Evolutionary conservation across 2,329 filamentous ascomycete species (phyloP), one percentile per base, ranked within the genome.

Genomic region (Xylaria sp.): DNA sequence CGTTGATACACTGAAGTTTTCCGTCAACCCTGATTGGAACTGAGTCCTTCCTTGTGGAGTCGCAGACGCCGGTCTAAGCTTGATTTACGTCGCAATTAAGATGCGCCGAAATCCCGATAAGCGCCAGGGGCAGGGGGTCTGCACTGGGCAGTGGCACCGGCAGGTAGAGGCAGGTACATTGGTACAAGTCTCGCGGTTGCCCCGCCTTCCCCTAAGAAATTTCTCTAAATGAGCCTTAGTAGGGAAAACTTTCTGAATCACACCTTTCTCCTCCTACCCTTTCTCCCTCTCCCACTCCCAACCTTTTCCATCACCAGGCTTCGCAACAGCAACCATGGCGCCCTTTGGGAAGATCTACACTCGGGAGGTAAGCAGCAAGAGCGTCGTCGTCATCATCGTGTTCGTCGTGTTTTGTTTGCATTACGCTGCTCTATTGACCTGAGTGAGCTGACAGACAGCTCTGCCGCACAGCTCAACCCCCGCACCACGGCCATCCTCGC

Each of bases 331-430:
- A 75, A 74, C 75, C 78, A 80, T 89, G 83, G 97, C 97, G 92
- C 88, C 93, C 82, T 98, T 99, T 89, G 96, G 96, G 86, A 99
- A 97, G 88, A 90, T 99, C 81, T 98, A 96, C 90, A 92, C 92
- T 82, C 90, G 89, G 83, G 82, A 89, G 86, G 95, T 97, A 91
- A 75, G 75, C 68, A 70, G 61, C 64, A 55, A 31, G 28, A 28
- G 28, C 28, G 28, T 28, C 28, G 3, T 28, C 28, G 28, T 28
- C 52, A 18, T 39, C 31, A 58, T 73, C 71, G 31, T 33, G 31
- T 36, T 36, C 52, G 20, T 39, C 36, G 60, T 73, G 71, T 71
- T 70, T 69, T 63, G 63, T 56, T 71, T 54, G 51, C 25, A 41
- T 9, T 13, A 49, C 33, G 28, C 61, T 20, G 7, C 65, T 64